Evolutionary conservation across 768 basidiomycete species (phyloP).

Genomic region (Ephemerocybe angulata): DNA sequence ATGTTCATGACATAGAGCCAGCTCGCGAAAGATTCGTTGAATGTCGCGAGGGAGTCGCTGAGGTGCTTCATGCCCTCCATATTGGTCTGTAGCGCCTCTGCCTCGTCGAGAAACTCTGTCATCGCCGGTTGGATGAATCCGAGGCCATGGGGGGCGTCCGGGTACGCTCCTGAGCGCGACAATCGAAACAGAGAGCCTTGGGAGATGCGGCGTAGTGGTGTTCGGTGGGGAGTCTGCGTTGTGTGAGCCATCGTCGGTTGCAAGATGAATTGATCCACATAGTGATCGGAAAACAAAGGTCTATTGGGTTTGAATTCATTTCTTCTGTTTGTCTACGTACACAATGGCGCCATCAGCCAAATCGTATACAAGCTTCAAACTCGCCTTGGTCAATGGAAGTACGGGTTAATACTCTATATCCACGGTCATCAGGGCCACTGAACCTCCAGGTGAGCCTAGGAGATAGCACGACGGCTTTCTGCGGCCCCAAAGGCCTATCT

Average conservation of each 20-base stretch:
- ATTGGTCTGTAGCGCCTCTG: slow-evolving; percentile 74
- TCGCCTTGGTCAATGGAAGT: no score
- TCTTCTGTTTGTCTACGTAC: no score
- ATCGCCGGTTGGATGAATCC: slow-evolving; percentile 84
- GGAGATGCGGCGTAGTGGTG: slow-evolving; percentile 84
- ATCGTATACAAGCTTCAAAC: no score
- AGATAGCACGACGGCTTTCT: no score
- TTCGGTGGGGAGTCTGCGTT: slow-evolving; percentile 58
- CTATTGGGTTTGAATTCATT: no score
- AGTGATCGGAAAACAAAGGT: no score
- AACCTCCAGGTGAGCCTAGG: no score
- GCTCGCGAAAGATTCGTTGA: slow-evolving; percentile 92
- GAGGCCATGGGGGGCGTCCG: slow-evolving; percentile 77
- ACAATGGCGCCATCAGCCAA: no score
- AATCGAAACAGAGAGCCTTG: slow-evolving; percentile 87
- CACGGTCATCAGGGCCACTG: no score
- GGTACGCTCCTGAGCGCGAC: slow-evolving; percentile 69
- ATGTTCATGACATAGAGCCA: slow-evolving; percentile 91
- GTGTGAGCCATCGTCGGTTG: slow-evolving; percentile 21
- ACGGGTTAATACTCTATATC: no score
- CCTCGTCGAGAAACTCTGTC: slow-evolving; percentile 85
- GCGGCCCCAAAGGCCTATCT: no score
- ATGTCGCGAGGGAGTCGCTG: slow-evolving; percentile 71
- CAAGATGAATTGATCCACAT: no score
- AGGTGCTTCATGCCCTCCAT: slow-evolving; percentile 67